Evolutionary conservation across 2,329 filamentous ascomycete species (phyloP).

Genomic region (Onygenales sp.): DNA sequence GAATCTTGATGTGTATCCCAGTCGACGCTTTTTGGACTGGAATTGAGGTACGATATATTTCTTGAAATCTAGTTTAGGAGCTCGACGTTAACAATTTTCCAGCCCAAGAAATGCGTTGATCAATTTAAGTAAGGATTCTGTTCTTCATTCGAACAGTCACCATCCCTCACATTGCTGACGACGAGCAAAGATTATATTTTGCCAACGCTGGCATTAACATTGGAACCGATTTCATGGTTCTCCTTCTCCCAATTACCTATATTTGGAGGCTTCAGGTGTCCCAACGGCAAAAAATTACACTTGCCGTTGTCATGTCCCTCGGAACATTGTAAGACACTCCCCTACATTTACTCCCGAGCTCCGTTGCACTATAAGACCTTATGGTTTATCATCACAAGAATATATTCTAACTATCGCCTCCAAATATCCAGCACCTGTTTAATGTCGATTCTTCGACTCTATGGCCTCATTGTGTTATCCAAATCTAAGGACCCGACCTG

Average conservation of each 20-base stretch:
- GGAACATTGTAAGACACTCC: conserved; percentile 7
- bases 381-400: not conserved
- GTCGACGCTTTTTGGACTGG: conserved; percentile 4
- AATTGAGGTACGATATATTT: not conserved
- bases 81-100: not conserved
- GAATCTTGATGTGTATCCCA: conserved; percentile 5
- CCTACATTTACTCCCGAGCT: not conserved
- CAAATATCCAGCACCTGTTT: not conserved
- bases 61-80: not conserved
- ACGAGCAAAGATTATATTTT: not conserved
- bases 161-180: not conserved
- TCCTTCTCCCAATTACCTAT: conserved; percentile 6
- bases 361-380: not conserved
- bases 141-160: not conserved
- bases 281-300: conserved; percentile 2
- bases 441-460: conserved; percentile 1
- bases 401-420: not conserved
- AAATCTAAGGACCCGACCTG: conserved; percentile 1
- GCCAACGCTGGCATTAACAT: conserved; percentile 6
- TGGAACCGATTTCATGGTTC: conserved; percentile 5
- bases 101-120: conserved; percentile 4
- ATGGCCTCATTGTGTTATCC: not conserved
- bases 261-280: conserved; percentile 6
- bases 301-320: conserved; percentile 4
- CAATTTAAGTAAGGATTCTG: conserved; percentile 1